Conservation (phyloP, 208 protist species). For the Acanthamoeba sp. region DNA sequence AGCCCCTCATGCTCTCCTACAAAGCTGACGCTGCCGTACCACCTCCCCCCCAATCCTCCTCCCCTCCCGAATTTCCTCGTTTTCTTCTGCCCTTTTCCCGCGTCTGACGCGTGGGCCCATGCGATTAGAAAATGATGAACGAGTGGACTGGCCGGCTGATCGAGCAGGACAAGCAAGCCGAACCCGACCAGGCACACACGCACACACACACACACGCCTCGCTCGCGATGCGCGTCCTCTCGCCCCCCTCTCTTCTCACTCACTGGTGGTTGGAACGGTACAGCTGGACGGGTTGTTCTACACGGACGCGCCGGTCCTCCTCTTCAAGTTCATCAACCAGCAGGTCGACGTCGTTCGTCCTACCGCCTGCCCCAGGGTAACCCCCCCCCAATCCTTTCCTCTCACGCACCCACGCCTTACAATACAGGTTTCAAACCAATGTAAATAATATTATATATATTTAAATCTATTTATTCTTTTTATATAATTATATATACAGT, state of each 20-base stretch:
- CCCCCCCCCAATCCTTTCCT: no score
- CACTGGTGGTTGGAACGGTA: no score
- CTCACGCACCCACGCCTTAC: neutral
- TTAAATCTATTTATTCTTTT: neutral
- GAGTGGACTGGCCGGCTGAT: constrained; percentile 11
- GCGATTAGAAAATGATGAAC: constrained; percentile 57
- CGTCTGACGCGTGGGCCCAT: no score
- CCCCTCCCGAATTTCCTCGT: neutral
- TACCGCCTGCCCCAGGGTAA: constrained; percentile 7
- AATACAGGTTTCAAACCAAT: neutral
- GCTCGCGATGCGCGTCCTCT: neutral
- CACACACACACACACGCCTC: no score
- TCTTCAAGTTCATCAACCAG: constrained; percentile 64
- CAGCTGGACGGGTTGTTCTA: constrained; percentile 42
- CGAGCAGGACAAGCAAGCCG: constrained; percentile 22
- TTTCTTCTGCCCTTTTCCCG: neutral
- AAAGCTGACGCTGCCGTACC: neutral
- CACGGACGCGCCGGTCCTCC: constrained; percentile 23
- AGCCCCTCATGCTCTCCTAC: constrained; percentile 44
- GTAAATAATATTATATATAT: no score
- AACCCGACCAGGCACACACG: neutral
- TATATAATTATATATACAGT: neutral
- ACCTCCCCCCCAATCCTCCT: no score
- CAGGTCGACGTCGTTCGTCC: constrained; percentile 36
- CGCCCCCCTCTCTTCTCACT: neutral